Conservation (phyloP, 202 grass and related monocot species). For the Schoenoplectus tabernaemontani region DNA sequence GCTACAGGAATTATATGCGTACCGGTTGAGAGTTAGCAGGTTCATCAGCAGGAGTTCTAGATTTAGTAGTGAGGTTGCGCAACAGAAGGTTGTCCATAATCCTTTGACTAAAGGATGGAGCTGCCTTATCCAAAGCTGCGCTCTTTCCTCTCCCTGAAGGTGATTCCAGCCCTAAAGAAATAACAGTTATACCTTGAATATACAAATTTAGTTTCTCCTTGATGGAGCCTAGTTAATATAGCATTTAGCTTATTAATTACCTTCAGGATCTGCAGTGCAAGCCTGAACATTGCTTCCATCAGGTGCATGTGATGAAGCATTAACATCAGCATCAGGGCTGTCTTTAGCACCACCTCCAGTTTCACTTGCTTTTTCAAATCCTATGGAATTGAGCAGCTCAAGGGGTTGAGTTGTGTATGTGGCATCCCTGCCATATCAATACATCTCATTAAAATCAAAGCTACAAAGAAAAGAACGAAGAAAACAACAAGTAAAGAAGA, state of each 20-base stretch:
- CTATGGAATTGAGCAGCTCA: conserved; percentile 90
- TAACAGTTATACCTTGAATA: conserved; percentile 17
- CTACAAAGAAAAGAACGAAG: neutral
- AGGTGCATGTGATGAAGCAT: neutral
- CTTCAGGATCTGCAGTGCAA: conserved; percentile 58
- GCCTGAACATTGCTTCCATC: conserved; percentile 46
- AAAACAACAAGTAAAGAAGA: conserved; percentile 10
- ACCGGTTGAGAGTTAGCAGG: conserved; percentile 62
- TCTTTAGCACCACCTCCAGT: conserved; percentile 42
- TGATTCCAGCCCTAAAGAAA: conserved; percentile 50
- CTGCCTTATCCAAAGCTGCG: conserved; percentile 37
- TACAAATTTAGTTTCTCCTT: conserved; percentile 19
- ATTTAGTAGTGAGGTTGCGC: conserved; percentile 84
- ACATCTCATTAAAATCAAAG: neutral
- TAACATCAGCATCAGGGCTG: conserved; percentile 10
- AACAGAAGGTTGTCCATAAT: conserved; percentile 92
- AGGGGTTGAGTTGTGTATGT: conserved; percentile 94
- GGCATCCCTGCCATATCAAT: conserved; percentile 70
- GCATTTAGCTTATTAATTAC: conserved; percentile 36
- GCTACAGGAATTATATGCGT: conserved; percentile 17
- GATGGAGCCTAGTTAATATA: conserved; percentile 3
- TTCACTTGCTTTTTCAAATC: conserved; percentile 71
- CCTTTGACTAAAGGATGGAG: conserved; percentile 89
- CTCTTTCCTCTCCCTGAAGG: conserved; percentile 57
- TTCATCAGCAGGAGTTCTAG: conserved; percentile 48